Evolutionary conservation across 306 rosid species (phyloP).

Genomic region (Bauhinia variegata): DNA sequence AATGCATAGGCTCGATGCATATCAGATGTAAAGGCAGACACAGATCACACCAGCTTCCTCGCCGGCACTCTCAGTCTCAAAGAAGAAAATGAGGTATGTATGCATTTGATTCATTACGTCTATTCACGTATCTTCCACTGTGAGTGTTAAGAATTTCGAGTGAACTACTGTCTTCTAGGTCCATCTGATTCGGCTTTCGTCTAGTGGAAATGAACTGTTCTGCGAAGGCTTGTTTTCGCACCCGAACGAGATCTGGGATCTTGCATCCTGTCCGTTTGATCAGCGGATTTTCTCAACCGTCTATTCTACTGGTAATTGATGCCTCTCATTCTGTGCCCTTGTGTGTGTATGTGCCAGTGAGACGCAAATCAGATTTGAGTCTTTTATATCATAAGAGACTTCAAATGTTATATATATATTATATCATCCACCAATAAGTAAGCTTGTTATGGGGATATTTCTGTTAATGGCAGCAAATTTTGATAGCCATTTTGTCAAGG

Average conservation of each 20-base stretch:
- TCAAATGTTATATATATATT: neutral
- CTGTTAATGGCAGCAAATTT: neutral
- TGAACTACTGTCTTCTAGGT: slow-evolving; percentile 53
- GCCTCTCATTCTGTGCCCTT: neutral
- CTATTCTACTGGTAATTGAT: slow-evolving; percentile 70
- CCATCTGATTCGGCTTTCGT: slow-evolving; percentile 90
- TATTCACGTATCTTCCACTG: slow-evolving; percentile 13
- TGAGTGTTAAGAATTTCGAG: slow-evolving; percentile 18
- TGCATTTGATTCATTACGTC: neutral
- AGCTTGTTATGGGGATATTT: neutral
- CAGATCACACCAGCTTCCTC: slow-evolving; percentile 91
- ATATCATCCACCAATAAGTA: neutral
- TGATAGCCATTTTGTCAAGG: neutral
- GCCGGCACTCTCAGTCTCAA: slow-evolving; percentile 94
- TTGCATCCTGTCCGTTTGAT: slow-evolving; percentile 91
- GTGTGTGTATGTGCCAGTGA: neutral
- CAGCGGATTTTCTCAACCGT: slow-evolving; percentile 97
- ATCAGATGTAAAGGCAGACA: slow-evolving; percentile 92
- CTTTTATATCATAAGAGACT: neutral
- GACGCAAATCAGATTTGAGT: neutral
- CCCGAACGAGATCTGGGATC: slow-evolving; percentile 98
- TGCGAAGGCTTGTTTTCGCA: slow-evolving; percentile 98
- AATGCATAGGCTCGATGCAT: slow-evolving; percentile 82
- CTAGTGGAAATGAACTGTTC: slow-evolving; percentile 83
- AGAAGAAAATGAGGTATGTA: slow-evolving; percentile 92